Evolutionary conservation across 257 asterid species (phyloP).

Genomic region (Capsicum rhomboideum): DNA sequence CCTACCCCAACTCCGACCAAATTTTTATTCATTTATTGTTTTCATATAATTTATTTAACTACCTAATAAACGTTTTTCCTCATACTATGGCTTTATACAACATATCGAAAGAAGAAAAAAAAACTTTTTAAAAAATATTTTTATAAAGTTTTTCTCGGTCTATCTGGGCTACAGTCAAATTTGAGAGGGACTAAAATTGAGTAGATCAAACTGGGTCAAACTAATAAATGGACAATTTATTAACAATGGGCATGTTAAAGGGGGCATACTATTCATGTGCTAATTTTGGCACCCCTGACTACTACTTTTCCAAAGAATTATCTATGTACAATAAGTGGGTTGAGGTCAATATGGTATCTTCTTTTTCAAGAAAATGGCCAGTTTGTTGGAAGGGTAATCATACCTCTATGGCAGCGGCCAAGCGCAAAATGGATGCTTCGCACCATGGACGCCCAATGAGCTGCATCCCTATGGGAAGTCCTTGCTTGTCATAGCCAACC

Average conservation of each 20-base stretch:
- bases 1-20: no score
- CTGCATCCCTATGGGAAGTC: conserved; percentile 95
- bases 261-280: not conserved
- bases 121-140: no score
- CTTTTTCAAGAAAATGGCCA: not conserved
- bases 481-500: conserved; percentile 93
- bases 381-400: not conserved
- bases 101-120: no score
- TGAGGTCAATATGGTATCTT: not conserved
- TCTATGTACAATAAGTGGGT: not conserved
- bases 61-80: no score
- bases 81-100: no score
- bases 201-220: not conserved
- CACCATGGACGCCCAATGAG: conserved; percentile 93
- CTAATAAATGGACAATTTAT: not conserved
- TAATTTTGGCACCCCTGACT: not conserved
- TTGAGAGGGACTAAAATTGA: no score
- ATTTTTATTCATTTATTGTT: no score
- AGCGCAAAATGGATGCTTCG: conserved; percentile 78
- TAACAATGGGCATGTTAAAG: no score
- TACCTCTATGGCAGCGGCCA: conserved; percentile 91
- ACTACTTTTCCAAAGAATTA: not conserved
- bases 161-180: no score
- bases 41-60: no score
- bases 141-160: no score